A percentile compares a stretch with the other conserved stretches of the same genome.
Conservation (phyloP, 2,329 filamentous ascomycete species). For the Paracorniculantispora psalliotae region DNA sequence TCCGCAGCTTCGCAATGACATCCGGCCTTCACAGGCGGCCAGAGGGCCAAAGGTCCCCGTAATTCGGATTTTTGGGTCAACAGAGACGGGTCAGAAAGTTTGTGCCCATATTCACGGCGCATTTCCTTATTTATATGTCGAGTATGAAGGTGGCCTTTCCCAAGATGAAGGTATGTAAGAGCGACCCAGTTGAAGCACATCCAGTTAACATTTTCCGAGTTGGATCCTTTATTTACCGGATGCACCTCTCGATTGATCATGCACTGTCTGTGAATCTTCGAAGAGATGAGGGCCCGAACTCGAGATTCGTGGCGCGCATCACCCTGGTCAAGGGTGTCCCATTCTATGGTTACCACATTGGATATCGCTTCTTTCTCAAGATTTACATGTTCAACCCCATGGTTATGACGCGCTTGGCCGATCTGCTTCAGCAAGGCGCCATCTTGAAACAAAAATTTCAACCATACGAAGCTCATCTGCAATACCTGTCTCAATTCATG, state of each 20-base stretch:
- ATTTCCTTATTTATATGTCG: constrained; percentile 91
- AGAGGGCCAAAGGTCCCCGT: constrained; percentile 74
- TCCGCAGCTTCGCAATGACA: constrained; percentile 65
- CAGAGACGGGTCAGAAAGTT: constrained; percentile 91
- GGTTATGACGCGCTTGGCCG: constrained; percentile 80
- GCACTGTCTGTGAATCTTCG: constrained; percentile 83
- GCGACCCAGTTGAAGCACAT: background rate
- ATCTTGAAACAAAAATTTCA: constrained; percentile 82
- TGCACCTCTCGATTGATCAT: constrained; percentile 86
- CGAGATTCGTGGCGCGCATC: constrained; percentile 79
- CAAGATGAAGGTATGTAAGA: constrained; percentile 58
- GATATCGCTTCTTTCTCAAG: constrained; percentile 86
- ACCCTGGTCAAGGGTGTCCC: constrained; percentile 88
- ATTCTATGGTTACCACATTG: constrained; percentile 94
- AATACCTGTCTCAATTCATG: constrained; percentile 96
- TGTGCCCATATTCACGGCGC: constrained; percentile 94
- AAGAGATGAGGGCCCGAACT: constrained; percentile 62
- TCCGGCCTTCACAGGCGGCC: constrained; percentile 52
- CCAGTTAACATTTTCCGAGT: constrained; percentile 43
- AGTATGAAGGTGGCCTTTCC: constrained; percentile 68
- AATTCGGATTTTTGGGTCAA: constrained; percentile 85
- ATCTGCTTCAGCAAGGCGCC: constrained; percentile 81
- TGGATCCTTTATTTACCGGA: constrained; percentile 65
- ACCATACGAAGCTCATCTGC: constrained; percentile 89
- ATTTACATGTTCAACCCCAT: constrained; percentile 88